Percentiles rank a stretch among this genome's conserved stretches.
phyloP scores from a whole-genome alignment of 2,329 filamentous ascomycete species.

The Cryphonectria carpinicola region DNA sequence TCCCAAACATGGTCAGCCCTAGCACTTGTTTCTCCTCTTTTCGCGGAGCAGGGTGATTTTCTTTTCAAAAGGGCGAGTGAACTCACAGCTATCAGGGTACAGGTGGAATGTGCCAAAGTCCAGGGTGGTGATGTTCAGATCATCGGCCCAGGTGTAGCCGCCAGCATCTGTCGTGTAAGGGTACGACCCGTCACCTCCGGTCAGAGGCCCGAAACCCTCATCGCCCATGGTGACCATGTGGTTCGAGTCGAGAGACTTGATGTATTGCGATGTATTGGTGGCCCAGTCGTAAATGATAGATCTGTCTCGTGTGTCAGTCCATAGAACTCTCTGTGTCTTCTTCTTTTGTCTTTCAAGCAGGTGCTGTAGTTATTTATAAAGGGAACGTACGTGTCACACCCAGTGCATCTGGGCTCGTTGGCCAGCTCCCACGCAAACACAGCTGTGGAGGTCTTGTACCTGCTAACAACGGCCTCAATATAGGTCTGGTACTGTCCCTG shows the following conservation, averaged over 20 bases:
- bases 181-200: conserved; percentile 52
- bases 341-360: too few species aligned
- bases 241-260: conserved; percentile 64
- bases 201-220: conserved; percentile 50
- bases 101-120: conserved; percentile 59
- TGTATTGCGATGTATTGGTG: conserved; percentile 58
- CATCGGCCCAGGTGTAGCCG: conserved; percentile 55
- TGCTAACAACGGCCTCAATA: conserved; percentile 51
- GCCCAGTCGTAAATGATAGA: conserved; percentile 64
- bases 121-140: conserved; percentile 55
- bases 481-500: conserved; percentile 61
- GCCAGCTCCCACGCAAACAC: conserved; percentile 60
- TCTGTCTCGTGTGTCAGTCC: conserved; percentile 9
- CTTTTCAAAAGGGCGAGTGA: neutral
- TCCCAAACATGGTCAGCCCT: neutral
- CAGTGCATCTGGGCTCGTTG: conserved; percentile 62
- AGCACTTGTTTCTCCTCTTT: too few species aligned
- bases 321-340: too few species aligned
- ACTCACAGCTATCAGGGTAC: conserved; percentile 43
- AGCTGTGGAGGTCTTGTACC: conserved; percentile 51
- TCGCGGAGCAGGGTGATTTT: neutral
- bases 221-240: conserved; percentile 70
- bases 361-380: too few species aligned
- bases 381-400: conserved; percentile 48
- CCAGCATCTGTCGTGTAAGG: conserved; percentile 53